phyloP scores from a whole-genome alignment of 1,284 basidiomycete species.

The Fomes fomentarius region DNA sequence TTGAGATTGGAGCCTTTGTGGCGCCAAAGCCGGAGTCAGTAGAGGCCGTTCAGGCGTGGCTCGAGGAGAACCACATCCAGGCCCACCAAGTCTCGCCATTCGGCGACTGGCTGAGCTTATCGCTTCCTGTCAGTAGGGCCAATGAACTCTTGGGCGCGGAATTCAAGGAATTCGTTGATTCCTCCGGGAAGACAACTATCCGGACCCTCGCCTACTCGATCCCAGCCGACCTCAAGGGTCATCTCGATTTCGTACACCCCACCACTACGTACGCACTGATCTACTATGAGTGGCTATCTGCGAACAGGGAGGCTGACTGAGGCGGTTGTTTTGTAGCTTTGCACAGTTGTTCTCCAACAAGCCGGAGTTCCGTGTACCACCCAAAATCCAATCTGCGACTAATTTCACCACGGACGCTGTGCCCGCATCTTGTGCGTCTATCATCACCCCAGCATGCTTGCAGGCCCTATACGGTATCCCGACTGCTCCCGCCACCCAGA shows the following conservation, averaged over 20 bases:
- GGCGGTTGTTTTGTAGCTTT: too few species aligned
- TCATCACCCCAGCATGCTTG: slow-evolving; percentile 57
- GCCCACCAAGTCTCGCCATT: slow-evolving; percentile 31
- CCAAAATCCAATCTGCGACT: not conserved
- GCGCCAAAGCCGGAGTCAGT: slow-evolving; percentile 37
- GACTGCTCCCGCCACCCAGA: slow-evolving; percentile 46
- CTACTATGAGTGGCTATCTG: not conserved
- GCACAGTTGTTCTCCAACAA: slow-evolving; percentile 17
- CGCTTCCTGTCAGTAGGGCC: slow-evolving; percentile 34
- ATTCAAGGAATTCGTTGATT: slow-evolving; percentile 39
- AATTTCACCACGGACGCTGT: slow-evolving; percentile 48
- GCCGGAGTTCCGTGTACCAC: slow-evolving; percentile 9
- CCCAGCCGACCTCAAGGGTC: slow-evolving; percentile 36
- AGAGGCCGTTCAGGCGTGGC: slow-evolving; percentile 38
- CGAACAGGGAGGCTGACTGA: not conserved
- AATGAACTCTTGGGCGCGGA: slow-evolving; percentile 39
- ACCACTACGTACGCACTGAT: slow-evolving; percentile 30
- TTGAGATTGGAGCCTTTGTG: slow-evolving; percentile 40
- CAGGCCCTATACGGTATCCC: slow-evolving; percentile 51
- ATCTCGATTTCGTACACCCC: slow-evolving; percentile 42
- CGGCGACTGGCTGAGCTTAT: slow-evolving; percentile 24
- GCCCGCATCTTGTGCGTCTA: slow-evolving; percentile 34
- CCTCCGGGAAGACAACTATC: slow-evolving; percentile 29
- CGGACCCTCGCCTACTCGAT: slow-evolving; percentile 45
- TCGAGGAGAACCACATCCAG: slow-evolving; percentile 37